A percentile compares a stretch with the other conserved stretches of the same genome.
These are phyloP conservation scores for Collybia nuda DNA, from an alignment of 768 basidiomycete genomes.

Conservation along the genomic window DNA sequence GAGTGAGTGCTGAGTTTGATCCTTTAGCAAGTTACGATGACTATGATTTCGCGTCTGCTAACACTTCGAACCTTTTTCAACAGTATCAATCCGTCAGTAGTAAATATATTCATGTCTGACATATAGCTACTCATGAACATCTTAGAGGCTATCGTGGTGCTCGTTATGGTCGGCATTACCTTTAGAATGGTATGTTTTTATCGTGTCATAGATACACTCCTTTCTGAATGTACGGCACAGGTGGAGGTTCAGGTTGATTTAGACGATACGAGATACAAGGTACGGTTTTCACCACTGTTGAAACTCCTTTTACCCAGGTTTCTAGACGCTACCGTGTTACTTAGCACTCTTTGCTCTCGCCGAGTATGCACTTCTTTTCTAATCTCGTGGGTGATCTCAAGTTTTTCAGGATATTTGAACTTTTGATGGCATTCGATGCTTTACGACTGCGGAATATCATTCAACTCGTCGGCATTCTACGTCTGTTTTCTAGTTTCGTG, in stretches of 20 bases:
- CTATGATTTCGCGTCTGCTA: not conserved
- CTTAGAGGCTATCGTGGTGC: conserved; percentile 72
- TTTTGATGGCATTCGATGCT: conserved; percentile 83
- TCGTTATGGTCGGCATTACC: conserved; percentile 71
- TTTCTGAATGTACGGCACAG: conserved; percentile 29
- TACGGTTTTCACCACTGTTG: conserved; percentile 12
- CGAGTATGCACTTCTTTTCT: conserved; percentile 48
- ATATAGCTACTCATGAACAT: not conserved
- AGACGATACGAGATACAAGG: conserved; percentile 50
- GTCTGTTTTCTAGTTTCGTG: conserved; percentile 34
- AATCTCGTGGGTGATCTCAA: conserved; percentile 3
- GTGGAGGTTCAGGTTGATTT: conserved; percentile 52
- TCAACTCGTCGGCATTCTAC: conserved; percentile 70
- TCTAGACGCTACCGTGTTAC: conserved; percentile 79
- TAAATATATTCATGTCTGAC: no score
- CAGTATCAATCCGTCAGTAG: conserved; percentile 62
- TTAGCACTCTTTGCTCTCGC: conserved; percentile 81
- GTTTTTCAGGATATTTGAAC: conserved; percentile 64
- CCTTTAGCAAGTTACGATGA: conserved; percentile 1
- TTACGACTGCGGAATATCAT: conserved; percentile 75
- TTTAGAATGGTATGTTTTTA: conserved; percentile 56
- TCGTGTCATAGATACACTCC: conserved; percentile 1
- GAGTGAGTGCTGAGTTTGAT: conserved; percentile 39
- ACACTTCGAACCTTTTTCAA: conserved; percentile 8
- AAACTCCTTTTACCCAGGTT: conserved; percentile 1